Conservation (phyloP, 768 basidiomycete genomes). For the Chalciporus sphaerocephalus region DNA sequence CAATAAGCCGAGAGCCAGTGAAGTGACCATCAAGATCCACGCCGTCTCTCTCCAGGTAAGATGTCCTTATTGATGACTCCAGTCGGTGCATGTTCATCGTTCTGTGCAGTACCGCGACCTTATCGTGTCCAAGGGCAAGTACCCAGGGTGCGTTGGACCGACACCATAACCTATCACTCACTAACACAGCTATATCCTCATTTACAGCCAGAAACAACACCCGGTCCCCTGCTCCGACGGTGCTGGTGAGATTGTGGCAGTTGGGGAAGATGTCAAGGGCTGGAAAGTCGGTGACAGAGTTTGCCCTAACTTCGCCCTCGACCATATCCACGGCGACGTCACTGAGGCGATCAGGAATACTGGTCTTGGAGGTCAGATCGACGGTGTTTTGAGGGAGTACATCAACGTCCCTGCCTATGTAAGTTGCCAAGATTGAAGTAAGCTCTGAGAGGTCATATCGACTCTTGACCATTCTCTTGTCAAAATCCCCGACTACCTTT, state of each 20-base stretch:
- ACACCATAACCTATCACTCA: conserved; percentile 16
- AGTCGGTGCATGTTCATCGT: neutral
- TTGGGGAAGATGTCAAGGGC: conserved; percentile 36
- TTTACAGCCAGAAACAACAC: conserved; percentile 21
- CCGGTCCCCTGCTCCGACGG: conserved; percentile 43
- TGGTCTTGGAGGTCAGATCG: conserved; percentile 43
- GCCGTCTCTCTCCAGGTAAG: conserved; percentile 52
- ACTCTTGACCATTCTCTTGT: conserved; percentile 40
- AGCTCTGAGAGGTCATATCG: neutral
- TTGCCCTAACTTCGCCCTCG: conserved; percentile 47
- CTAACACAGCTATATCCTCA: conserved; percentile 27
- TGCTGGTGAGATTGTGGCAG: conserved; percentile 52
- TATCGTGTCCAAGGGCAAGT: conserved; percentile 36
- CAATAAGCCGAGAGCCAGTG: conserved; percentile 36
- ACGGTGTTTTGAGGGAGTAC: conserved; percentile 55
- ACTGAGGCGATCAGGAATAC: conserved; percentile 33
- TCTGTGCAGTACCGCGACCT: conserved; percentile 48
- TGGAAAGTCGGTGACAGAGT: conserved; percentile 59
- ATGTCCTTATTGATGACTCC: neutral
- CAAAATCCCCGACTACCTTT: conserved; percentile 50
- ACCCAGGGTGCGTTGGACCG: conserved; percentile 32
- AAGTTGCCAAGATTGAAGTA: neutral
- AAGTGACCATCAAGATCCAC: conserved; percentile 54
- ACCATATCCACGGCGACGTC: conserved; percentile 45
- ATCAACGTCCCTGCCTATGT: conserved; percentile 47